Conservation (phyloP, 495 filamentous ascomycete species). For the Podospora sp. region DNA sequence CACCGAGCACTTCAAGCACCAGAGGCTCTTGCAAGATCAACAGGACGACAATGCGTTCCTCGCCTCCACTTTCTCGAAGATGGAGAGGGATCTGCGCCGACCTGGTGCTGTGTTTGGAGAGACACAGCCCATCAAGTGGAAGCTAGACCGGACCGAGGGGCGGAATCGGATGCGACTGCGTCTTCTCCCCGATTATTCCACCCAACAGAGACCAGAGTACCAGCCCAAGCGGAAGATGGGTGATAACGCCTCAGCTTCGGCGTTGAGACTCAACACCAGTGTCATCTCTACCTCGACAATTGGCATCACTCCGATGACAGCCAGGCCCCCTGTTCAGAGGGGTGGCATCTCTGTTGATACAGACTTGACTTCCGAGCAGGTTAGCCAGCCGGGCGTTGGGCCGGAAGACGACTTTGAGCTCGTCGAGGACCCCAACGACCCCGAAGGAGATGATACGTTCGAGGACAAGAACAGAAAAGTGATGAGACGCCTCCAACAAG, state of each 20-base stretch:
- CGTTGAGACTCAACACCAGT: conserved; percentile 48
- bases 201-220: conserved; percentile 69
- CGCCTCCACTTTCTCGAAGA: conserved; percentile 68
- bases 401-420: conserved; percentile 92
- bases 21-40: conserved; percentile 83
- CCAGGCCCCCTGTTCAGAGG: conserved; percentile 25
- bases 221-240: conserved; percentile 75
- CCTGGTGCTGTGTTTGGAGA: conserved; percentile 79
- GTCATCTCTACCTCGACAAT: conserved; percentile 25
- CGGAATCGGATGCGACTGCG: conserved; percentile 92
- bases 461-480: conserved; percentile 98
- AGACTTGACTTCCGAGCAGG: conserved; percentile 23
- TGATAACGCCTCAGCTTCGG: conserved; percentile 29
- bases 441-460: conserved; percentile 79
- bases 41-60: conserved; percentile 83
- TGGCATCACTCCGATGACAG: conserved; percentile 22
- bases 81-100: conserved; percentile 71
- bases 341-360: conserved; percentile 30
- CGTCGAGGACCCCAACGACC: conserved; percentile 77
- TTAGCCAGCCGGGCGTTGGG: conserved; percentile 40
- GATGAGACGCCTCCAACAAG: conserved; percentile 88
- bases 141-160: conserved; percentile 92
- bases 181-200: conserved; percentile 72
- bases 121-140: conserved; percentile 70
- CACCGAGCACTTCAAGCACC: conserved; percentile 88